Percentiles rank a stretch among this genome's conserved stretches.
Conservation (phyloP, 306 rosid genomes). For the Malus orientalis region DNA sequence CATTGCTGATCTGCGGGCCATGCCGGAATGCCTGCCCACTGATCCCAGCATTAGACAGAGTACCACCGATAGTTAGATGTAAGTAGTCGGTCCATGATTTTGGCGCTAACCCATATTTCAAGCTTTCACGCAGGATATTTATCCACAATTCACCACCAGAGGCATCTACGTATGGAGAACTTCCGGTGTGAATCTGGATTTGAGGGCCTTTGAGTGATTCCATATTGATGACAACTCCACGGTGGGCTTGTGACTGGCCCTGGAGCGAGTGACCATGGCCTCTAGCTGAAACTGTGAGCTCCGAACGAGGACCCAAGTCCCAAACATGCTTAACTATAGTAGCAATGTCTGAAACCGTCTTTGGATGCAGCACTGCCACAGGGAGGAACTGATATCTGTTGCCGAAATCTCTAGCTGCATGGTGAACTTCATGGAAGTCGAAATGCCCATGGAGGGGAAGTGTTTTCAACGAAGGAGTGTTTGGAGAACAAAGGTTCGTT, state of each 20-base stretch:
- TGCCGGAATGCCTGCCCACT: constrained; percentile 93
- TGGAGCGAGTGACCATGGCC: constrained; percentile 97
- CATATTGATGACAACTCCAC: constrained; percentile 82
- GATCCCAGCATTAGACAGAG: constrained; percentile 90
- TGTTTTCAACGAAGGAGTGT: constrained; percentile 41
- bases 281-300: constrained; percentile 79
- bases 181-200: constrained; percentile 49
- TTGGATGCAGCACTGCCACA: constrained; percentile 66
- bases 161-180: constrained; percentile 57
- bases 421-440: constrained; percentile 45
- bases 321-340: constrained; percentile 58
- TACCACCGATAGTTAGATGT: constrained; percentile 91
- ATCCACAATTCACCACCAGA: constrained; percentile 94
- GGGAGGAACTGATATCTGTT: constrained; percentile 65
- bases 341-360: constrained; percentile 70
- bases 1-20: constrained; percentile 98
- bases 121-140: constrained; percentile 75
- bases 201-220: constrained; percentile 49
- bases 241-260: constrained; percentile 79
- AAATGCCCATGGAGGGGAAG: constrained; percentile 64
- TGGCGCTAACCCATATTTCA: constrained; percentile 76
- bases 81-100: constrained; percentile 96
- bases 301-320: constrained; percentile 67
- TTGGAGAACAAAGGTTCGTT: constrained; percentile 43
- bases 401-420: constrained; percentile 80